Evolutionary conservation across 176 grass and related monocot genomes (phyloP), one percentile per base, ranked within the genome.

Genomic region (Zizania latifolia): DNA sequence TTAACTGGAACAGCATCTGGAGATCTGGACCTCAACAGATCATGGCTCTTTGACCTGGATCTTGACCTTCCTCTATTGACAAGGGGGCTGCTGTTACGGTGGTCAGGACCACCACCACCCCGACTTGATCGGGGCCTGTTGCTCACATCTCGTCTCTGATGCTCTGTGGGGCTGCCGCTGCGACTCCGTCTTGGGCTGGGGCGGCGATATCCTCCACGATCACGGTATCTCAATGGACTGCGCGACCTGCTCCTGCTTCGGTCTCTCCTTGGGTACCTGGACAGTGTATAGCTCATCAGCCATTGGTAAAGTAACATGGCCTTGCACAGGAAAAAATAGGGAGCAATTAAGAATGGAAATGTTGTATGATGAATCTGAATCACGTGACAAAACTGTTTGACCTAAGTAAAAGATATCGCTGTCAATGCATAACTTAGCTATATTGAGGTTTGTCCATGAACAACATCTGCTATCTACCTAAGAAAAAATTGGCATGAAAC

Each of bases 201-300:
- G 13, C 65, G 80, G 33, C 59, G 81, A 75, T 90, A 72, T 21
- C 82, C 80, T 45, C 70, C 78, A 7, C 39, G 68, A 26, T 86
- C 78, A 60, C 19, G 79, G 22, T 24, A 33, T 10, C 84, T 77
- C 10, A 22, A 65, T 14, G 91, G 87, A 21, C 81, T 85, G 74
- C 11, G 78, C 36, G 87, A 93, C 72, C 72, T 68, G 19, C 91
- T 90, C 74, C 84, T 90, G 78, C 81, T 90, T 68, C 70, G 65
- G 28, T 67, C 79, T 79, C 85, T 81, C 79, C 91, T 77, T 58
- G 74, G 65, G 45, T 88, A 90, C 72, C 91, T 90, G 17, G 45
- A 38, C 6, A 1, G 15, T 31, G 21, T 9, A 76, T 48, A 38
- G 44, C 39, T 33, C 46, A 62, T 76, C 3, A 46, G 57, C 32